Evolutionary conservation across 2,329 filamentous ascomycete species (phyloP).

Genomic region (Nannizziopsis arthrosporioides): DNA sequence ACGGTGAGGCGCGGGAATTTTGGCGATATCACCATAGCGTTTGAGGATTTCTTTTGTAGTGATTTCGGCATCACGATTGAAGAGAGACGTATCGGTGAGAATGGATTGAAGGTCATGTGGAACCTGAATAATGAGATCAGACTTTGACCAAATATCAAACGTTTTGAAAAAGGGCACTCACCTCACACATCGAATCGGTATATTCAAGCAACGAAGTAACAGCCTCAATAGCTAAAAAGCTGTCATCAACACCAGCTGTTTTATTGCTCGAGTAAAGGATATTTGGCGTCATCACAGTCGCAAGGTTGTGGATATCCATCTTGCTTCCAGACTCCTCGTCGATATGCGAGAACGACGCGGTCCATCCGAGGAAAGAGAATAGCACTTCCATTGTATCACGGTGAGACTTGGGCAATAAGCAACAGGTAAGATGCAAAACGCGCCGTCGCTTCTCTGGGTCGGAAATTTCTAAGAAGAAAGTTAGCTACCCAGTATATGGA

Average conservation of each 20-base stretch:
- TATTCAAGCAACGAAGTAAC: slow-evolving; percentile 82
- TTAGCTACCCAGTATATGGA: slow-evolving; percentile 1
- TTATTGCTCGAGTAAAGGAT: slow-evolving; percentile 54
- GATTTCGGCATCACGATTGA: slow-evolving; percentile 71
- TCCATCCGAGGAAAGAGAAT: slow-evolving; percentile 95
- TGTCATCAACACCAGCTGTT: slow-evolving; percentile 64
- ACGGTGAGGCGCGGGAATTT: slow-evolving; percentile 48
- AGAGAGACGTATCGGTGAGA: slow-evolving; percentile 69
- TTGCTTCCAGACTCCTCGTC: slow-evolving; percentile 96
- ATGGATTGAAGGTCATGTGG: slow-evolving; percentile 83
- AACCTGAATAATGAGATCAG: slow-evolving; percentile 50
- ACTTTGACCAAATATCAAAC: slow-evolving; percentile 3
- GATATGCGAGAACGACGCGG: slow-evolving; percentile 89
- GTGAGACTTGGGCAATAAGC: slow-evolving; percentile 81
- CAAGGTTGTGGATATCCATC: slow-evolving; percentile 97
- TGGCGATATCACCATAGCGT: slow-evolving; percentile 73
- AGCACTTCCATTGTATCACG: slow-evolving; percentile 89
- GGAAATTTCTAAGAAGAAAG: slow-evolving; percentile 47
- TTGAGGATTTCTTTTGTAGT: slow-evolving; percentile 96
- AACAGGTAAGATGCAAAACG: slow-evolving; percentile 81
- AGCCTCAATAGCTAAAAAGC: slow-evolving; percentile 85
- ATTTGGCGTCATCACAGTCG: slow-evolving; percentile 94
- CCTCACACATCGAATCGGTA: slow-evolving; percentile 95
- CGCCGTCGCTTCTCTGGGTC: slow-evolving; percentile 73
- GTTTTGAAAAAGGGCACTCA: slow-evolving; percentile 30